Base-by-base conservation (phyloP, 2,329 filamentous ascomycete species). In the Epichloe aotearoae region DNA sequence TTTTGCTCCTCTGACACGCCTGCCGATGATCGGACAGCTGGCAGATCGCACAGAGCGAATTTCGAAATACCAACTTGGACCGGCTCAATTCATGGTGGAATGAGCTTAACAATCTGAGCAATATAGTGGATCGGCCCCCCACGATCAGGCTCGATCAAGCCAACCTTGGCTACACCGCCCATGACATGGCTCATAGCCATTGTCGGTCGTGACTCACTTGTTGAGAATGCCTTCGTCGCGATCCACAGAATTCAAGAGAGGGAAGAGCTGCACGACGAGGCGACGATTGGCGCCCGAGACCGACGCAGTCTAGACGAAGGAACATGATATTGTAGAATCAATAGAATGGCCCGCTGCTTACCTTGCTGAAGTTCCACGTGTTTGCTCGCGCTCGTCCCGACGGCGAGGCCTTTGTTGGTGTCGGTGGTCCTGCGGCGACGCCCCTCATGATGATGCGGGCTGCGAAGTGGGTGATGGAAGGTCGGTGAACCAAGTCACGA, bases 321-420 rank as follows among this genome's bases (percentile, higher is more conserved):
- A 20, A 20, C 6, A 41, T 5, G 14, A 47, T 14, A n/a, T 11
- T 19, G 17, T 26, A 17, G 23, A 47, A 39, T n/a, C 6, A 11
- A 49, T 17, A 42, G 8, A 26, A 43, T 14, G 20, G 12, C 39
- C 30, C 14, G 30, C 12, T 51, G 53, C 62, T 59, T 55, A 69
- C 66, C 64, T 64, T 67, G 59, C 69, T 68, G 51, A 71, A 69
- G 55, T 61, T 70, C 63, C 65, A 71, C 12, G 69, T 72, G 47
- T 71, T 67, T 49, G 59, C 62, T 47, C 64, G 58, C 49, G 60
- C 53, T 54, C 65, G 58, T 42, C 61, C 61, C 46, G 56, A 56
- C n/a, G 58, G 57, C 48, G 55, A 57, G 11, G 48, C 50, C 46
- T 47, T 48, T 36, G 62, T 48, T 36, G 62, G 58, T 49, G 60